Conservation (phyloP, 345 rosid species). For the Salix caprea region DNA sequence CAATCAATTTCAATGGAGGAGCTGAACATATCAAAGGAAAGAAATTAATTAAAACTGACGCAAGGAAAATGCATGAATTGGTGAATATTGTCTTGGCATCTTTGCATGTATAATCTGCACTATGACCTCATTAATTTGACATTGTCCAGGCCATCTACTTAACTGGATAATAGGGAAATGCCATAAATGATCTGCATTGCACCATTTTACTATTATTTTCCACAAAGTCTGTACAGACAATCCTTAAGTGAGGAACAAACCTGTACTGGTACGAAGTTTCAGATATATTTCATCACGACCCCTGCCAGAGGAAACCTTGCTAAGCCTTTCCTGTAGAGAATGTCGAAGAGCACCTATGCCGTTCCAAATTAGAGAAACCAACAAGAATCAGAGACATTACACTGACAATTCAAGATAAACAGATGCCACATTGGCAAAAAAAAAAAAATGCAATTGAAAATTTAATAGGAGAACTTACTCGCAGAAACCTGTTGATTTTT, state of each 20-base stretch:
- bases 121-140: background rate
- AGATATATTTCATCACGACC: conserved; percentile 83
- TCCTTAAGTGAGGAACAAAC: conserved; percentile 26
- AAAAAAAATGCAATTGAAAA: background rate
- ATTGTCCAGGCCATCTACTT: background rate
- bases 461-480: conserved; percentile 43
- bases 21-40: conserved; percentile 42
- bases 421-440: background rate
- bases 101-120: background rate
- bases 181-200: background rate
- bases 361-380: conserved; percentile 19
- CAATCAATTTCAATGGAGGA: conserved; percentile 87
- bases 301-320: conserved; percentile 82
- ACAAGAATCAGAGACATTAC: conserved; percentile 9
- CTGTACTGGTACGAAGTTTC: conserved; percentile 90
- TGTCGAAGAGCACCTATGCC: conserved; percentile 78
- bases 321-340: conserved; percentile 84
- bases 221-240: background rate
- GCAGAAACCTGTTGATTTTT: conserved; percentile 95
- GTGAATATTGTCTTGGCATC: background rate
- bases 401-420: background rate
- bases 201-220: background rate
- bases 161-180: background rate
- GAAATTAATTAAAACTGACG: background rate
- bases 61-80: background rate